These are phyloP conservation scores for Nakazawaea wyomingensis DNA, from an alignment of 805 yeast genomes.

Conservation along the genomic window DNA sequence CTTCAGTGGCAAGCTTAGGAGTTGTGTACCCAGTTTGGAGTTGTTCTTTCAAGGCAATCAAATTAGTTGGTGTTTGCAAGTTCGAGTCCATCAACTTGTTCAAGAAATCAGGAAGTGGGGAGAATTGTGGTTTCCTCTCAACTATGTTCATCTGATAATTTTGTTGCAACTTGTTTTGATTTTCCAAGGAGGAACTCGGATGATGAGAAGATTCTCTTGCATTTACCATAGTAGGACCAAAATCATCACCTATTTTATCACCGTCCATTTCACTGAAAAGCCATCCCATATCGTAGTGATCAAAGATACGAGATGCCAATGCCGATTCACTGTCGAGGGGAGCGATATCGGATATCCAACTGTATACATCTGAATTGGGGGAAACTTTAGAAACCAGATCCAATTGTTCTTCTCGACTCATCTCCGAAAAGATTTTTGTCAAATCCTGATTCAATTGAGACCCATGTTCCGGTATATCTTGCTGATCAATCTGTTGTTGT, in stretches of 20 bases:
- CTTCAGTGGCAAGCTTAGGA: background rate
- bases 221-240: background rate
- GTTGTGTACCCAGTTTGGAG: background rate
- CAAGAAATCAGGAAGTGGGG: constrained; percentile 7
- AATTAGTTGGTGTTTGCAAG: constrained; percentile 4
- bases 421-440: background rate
- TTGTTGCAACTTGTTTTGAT: background rate
- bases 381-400: background rate
- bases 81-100: constrained; percentile 3
- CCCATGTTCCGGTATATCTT: too few species aligned
- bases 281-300: constrained; percentile 21
- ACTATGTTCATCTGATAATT: background rate
- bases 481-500: too few species aligned
- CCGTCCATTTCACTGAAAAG: constrained; percentile 15
- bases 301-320: constrained; percentile 14
- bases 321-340: constrained; percentile 8
- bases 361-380: constrained; percentile 6
- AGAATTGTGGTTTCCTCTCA: background rate
- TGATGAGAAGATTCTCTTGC: too few species aligned
- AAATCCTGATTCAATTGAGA: background rate
- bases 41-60: constrained; percentile 2
- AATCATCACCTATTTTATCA: background rate
- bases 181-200: background rate
- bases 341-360: constrained; percentile 7
- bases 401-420: background rate